Conservation (phyloP, 148 eudicot species). For the Limonium bicolor region DNA sequence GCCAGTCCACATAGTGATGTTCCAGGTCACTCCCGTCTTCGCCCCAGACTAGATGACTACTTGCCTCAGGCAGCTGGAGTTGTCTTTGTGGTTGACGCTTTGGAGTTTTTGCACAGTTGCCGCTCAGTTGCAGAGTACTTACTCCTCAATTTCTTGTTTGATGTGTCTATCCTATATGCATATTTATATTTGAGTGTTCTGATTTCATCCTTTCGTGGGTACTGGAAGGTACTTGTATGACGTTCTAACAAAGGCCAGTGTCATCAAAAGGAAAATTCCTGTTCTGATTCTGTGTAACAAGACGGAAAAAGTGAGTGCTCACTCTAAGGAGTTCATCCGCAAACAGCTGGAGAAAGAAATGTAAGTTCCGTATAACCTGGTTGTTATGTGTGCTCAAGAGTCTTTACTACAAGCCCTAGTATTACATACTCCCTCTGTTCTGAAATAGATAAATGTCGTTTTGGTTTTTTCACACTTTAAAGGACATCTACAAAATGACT, state of each 20-base stretch:
- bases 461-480: too few species aligned
- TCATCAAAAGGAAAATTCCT: slow-evolving; percentile 70
- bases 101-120: slow-evolving; percentile 73
- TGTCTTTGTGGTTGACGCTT: slow-evolving; percentile 79
- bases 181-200: neutral
- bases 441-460: too few species aligned
- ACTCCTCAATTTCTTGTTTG: neutral
- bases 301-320: slow-evolving; percentile 89
- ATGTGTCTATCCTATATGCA: neutral
- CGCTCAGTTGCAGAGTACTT: slow-evolving; percentile 85
- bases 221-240: slow-evolving; percentile 66
- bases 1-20: slow-evolving; percentile 81
- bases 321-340: slow-evolving; percentile 80
- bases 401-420: too few species aligned
- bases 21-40: slow-evolving; percentile 92
- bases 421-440: too few species aligned
- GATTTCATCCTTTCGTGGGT: neutral
- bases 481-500: too few species aligned
- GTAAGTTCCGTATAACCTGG: too few species aligned
- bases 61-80: slow-evolving; percentile 82
- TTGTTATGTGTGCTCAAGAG: too few species aligned
- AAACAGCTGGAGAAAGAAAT: slow-evolving; percentile 96
- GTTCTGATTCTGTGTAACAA: slow-evolving; percentile 76
- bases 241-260: slow-evolving; percentile 63
- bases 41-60: slow-evolving; percentile 78